Conservation (phyloP, 1,284 basidiomycete species). For the Microbotryum violaceum region DNA sequence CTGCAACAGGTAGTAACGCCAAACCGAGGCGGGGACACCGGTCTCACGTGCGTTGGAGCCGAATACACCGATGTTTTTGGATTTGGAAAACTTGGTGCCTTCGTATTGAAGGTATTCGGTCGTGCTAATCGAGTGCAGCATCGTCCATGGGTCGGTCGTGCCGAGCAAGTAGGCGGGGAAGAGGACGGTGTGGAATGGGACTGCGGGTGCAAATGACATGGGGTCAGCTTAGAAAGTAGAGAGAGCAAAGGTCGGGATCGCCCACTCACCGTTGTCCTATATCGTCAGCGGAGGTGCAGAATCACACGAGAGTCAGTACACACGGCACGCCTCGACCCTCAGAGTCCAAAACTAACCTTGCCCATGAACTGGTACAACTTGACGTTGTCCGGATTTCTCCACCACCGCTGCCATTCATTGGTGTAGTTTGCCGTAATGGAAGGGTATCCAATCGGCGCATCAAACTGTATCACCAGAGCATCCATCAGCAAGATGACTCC, state of each 20-base stretch:
- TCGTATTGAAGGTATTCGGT: slow-evolving; percentile 99
- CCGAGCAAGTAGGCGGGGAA: slow-evolving; percentile 87
- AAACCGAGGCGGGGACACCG: slow-evolving; percentile 84
- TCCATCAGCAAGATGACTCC: background rate
- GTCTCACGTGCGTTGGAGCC: slow-evolving; percentile 91
- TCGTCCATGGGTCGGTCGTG: slow-evolving; percentile 88
- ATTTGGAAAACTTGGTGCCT: slow-evolving; percentile 98
- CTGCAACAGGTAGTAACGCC: slow-evolving; percentile 93
- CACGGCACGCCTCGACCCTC: slow-evolving; percentile 18
- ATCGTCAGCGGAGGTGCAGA: background rate
- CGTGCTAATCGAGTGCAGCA: slow-evolving; percentile 85
- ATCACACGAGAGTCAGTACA: slow-evolving; percentile 18
- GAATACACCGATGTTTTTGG: slow-evolving; percentile 92
- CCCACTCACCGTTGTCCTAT: slow-evolving; percentile 23
- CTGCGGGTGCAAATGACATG: slow-evolving; percentile 4
- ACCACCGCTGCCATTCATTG: slow-evolving; percentile 92
- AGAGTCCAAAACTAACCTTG: slow-evolving; percentile 32
- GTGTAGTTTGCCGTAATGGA: slow-evolving; percentile 97
- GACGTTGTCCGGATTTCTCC: slow-evolving; percentile 89
- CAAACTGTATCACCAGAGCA: slow-evolving; percentile 57
- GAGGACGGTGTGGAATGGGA: slow-evolving; percentile 85
- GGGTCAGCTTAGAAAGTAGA: background rate
- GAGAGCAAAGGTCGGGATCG: background rate
- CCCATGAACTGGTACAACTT: slow-evolving; percentile 95
- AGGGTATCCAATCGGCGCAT: slow-evolving; percentile 94